Evolutionary conservation across 108 stramenopile species (phyloP).

Genomic region (Nitzschia sp.): DNA sequence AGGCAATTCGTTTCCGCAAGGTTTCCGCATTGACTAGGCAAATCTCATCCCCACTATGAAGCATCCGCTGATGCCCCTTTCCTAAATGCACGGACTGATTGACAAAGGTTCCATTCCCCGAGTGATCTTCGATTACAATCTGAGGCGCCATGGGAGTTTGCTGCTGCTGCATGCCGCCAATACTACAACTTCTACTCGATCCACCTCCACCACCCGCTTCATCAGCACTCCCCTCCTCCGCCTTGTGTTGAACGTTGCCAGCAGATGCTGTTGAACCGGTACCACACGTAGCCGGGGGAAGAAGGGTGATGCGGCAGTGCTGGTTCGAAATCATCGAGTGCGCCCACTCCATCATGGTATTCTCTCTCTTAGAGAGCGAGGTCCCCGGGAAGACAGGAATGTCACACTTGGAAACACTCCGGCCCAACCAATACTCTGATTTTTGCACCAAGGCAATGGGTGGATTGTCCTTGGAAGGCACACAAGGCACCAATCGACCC

Average conservation of each 20-base stretch:
- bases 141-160: not conserved
- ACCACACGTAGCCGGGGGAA: constrained; percentile 7
- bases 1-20: constrained; percentile 52
- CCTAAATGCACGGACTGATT: constrained; percentile 69
- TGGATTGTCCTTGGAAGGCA: constrained; percentile 1
- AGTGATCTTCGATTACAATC: constrained; percentile 88
- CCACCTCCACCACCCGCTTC: not conserved
- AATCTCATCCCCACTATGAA: constrained; percentile 93
- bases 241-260: not conserved
- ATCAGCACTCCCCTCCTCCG: not conserved
- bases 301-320: constrained; percentile 77
- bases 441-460: constrained; percentile 28
- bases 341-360: constrained; percentile 47
- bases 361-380: constrained; percentile 24
- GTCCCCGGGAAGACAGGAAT: constrained; percentile 25
- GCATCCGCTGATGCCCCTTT: constrained; percentile 72
- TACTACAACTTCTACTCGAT: not conserved
- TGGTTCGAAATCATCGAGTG: constrained; percentile 75
- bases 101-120: constrained; percentile 91
- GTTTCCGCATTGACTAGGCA: constrained; percentile 80
- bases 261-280: not conserved
- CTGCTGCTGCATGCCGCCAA: not conserved
- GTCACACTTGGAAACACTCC: constrained; percentile 45
- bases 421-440: constrained; percentile 23
- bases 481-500: constrained; percentile 60